These are phyloP conservation scores for Moricandia arvensis DNA, from an alignment of 345 rosid genomes.

Conservation along the genomic window DNA sequence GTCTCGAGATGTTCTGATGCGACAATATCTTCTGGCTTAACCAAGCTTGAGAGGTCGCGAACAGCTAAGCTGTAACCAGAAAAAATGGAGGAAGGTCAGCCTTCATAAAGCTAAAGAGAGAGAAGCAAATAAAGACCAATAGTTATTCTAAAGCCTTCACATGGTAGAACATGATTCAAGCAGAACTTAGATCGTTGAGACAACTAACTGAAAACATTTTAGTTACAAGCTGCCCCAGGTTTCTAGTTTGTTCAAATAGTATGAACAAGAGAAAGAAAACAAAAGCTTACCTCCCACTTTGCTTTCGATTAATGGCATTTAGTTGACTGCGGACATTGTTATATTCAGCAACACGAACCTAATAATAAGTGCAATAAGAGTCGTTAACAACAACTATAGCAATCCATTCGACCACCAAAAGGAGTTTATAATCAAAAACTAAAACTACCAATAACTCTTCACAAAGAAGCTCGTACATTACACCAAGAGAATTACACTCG, in stretches of 20 bases:
- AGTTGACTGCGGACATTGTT: slow-evolving; percentile 92
- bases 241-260: background rate
- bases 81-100: slow-evolving; percentile 18
- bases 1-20: slow-evolving; percentile 80
- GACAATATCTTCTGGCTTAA: slow-evolving; percentile 86
- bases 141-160: background rate
- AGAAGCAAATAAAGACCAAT: background rate
- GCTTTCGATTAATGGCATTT: slow-evolving; percentile 90
- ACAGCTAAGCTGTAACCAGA: slow-evolving; percentile 83
- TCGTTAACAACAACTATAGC: slow-evolving; percentile 1
- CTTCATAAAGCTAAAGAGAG: background rate
- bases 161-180: slow-evolving; percentile 8
- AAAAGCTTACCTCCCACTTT: slow-evolving; percentile 79
- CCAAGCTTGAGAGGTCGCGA: slow-evolving; percentile 93
- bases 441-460: background rate
- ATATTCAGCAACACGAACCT: slow-evolving; percentile 97
- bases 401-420: background rate
- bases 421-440: background rate
- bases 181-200: background rate
- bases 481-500: background rate
- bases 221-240: background rate
- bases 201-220: background rate
- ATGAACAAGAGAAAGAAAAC: background rate
- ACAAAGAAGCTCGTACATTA: background rate
- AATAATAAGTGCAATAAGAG: slow-evolving; percentile 22